Conservation (phyloP, 345 rosid genomes). For the Firmiana major region DNA sequence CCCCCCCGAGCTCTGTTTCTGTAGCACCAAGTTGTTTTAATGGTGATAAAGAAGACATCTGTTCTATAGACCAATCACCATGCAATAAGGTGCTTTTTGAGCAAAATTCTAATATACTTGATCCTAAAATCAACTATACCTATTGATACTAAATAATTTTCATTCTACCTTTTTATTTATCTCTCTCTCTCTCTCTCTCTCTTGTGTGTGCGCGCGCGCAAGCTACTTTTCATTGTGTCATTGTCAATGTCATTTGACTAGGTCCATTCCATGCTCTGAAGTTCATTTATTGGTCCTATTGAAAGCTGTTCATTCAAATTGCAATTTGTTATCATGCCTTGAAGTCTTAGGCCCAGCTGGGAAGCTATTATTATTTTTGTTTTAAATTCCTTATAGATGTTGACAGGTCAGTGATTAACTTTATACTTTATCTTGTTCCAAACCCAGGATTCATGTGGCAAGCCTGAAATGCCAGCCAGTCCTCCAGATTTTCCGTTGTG, state of each 20-base stretch:
- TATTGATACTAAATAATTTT: not conserved
- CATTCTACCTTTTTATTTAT: not conserved
- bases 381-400: slow-evolving; percentile 16
- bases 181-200: not conserved
- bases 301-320: not conserved
- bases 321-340: not conserved
- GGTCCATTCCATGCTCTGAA: not conserved
- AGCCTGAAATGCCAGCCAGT: slow-evolving; percentile 34
- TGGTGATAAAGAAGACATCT: slow-evolving; percentile 44
- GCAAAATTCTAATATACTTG: not conserved
- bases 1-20: slow-evolving; percentile 45
- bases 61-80: slow-evolving; percentile 39
- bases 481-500: slow-evolving; percentile 46
- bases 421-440: slow-evolving; percentile 3
- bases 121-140: not conserved
- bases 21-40: slow-evolving; percentile 32
- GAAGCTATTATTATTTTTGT: slow-evolving; percentile 9
- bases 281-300: not conserved
- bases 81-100: slow-evolving; percentile 56
- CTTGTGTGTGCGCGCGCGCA: no score
- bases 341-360: not conserved
- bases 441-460: slow-evolving; percentile 50
- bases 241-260: slow-evolving; percentile 3
- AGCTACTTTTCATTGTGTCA: not conserved
- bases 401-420: slow-evolving; percentile 12